Evolutionary conservation across 768 basidiomycete species (phyloP), one percentile per base, ranked within the genome.

Genomic region (Suillus variegatus): DNA sequence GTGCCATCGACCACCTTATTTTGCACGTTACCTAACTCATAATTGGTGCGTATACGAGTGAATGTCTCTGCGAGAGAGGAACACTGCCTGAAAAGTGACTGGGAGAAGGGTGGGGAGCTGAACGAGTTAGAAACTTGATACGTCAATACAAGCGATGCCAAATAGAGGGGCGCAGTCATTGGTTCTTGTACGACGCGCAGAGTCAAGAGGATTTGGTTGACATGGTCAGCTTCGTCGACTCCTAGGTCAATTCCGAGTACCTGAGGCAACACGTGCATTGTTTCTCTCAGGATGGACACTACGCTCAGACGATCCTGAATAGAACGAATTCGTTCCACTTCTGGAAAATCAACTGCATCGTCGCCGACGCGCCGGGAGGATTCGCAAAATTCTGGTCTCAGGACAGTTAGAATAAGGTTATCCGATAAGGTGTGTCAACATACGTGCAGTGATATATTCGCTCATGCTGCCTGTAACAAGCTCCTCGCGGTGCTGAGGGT

Each of bases 401-500:
- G 64, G 69, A 51, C 60, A 12, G 4, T 63, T 44, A 62, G 55
- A 38, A 10, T 4, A 38, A 47, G 1, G 7, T 7, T 32, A 28
- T 1, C 22, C 10, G 4, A 43, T 8, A 56, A 36, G 14, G 55
- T 35, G 43, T 36, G 13, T 35, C 28, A 4, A 63, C 85, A 68
- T 72, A 90, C 90, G 78, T 46, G 77, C 69, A 25, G 84, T 78
- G 49, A 90, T 73, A 70, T 85, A 85, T 36, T 80, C 80, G 69
- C 80, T 77, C 62, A 93, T 79, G 41, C 85, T 85, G 8, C 87
- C 85, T 1, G 91, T 88, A 4, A 92, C 87, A 43, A 93, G 79
- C 73, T 94, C 92, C 68, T 93, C 86, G 9, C 20, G 20, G 44
- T n/a, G 6, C 4, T 32, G 1, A 6, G 5, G 32, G 32, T 32